Base-by-base conservation (phyloP, 495 filamentous ascomycete species). In the Penicillium steckii region DNA sequence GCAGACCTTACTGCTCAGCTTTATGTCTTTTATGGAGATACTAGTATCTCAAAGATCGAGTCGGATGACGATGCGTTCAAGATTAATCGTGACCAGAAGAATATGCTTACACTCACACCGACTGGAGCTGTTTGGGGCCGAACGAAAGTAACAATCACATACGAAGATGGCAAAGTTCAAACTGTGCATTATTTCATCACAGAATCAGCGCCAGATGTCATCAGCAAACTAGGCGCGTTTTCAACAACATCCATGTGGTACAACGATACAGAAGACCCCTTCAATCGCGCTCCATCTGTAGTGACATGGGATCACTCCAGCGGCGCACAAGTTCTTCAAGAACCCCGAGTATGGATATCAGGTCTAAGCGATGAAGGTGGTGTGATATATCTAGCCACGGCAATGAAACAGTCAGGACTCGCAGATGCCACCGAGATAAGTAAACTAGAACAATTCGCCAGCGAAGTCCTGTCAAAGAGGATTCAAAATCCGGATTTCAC, bases 351-450 rank as follows among this genome's bases (percentile, higher is more conserved):
- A 17, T 81, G 78, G 78, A 78, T 80, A 21, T 69, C 76, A 6
- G 77, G 77, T 2, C 64, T 80, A 4, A 77, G 72, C 51, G 76
- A 80, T 47, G 79, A 81, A 68, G 78, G 72, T 15, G 78, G 77
- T 6, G 68, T 69, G 74, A 7, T 73, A 70, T 80, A 72, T 27
- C 61, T 78, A 0, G 71, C 77, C 3, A 68, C 71, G 2, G 58
- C 62, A 10, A 72, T 78, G 59, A 81, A 82, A 56, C 76, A 80
- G 46, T 62, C 61, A 4, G 62, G 69, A 29, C 71, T 70, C 25
- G 75, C 78, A 9, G 55, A 66, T 25, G 62, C 70, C 0, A 53
- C 44, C 1, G 75, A 82, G 56, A 55, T 82, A 2, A 38, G 68
- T 0, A 75, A 73, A 41, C 64, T 82, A 0, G 78, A 82, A 49